Evolutionary conservation across 202 grass and related monocot species (phyloP).

Genomic region (Brachypodium distachyon): DNA sequence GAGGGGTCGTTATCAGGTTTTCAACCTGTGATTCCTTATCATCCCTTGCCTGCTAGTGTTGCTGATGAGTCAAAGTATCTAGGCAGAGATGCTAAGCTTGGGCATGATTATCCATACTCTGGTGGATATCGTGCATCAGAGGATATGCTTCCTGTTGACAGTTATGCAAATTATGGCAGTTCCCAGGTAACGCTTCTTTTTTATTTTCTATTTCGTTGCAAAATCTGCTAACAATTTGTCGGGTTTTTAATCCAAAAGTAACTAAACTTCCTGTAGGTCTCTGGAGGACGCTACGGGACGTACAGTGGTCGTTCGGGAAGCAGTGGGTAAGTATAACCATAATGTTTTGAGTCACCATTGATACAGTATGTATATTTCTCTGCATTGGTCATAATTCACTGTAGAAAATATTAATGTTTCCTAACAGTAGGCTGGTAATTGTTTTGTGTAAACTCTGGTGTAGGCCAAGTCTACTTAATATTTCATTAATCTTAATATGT

Average conservation of each 20-base stretch:
- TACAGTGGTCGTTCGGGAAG: conserved; percentile 58
- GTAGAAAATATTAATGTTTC: background rate
- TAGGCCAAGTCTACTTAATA: background rate
- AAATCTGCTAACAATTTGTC: background rate
- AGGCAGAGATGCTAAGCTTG: conserved; percentile 54
- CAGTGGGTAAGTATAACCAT: conserved; percentile 60
- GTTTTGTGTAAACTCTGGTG: background rate
- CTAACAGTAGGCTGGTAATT: background rate
- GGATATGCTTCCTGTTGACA: conserved; percentile 53
- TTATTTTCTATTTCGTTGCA: conserved; percentile 4
- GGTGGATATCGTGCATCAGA: conserved; percentile 53
- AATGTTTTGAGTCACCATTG: background rate
- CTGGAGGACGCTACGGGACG: conserved; percentile 57
- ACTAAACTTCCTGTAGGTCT: conserved; percentile 47
- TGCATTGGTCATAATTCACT: background rate
- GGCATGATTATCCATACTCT: conserved; percentile 59
- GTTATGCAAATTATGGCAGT: conserved; percentile 55
- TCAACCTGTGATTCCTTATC: conserved; percentile 50
- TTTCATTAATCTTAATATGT: conserved; percentile 8
- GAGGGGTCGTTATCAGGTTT: conserved; percentile 66
- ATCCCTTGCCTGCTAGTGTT: conserved; percentile 47
- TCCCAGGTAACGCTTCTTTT: conserved; percentile 54
- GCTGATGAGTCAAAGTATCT: conserved; percentile 70
- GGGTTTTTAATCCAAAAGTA: conserved; percentile 8
- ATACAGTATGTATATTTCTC: background rate